Evolutionary conservation across 2,329 filamentous ascomycete species (phyloP).

Genomic region (Fusarium torreyae): DNA sequence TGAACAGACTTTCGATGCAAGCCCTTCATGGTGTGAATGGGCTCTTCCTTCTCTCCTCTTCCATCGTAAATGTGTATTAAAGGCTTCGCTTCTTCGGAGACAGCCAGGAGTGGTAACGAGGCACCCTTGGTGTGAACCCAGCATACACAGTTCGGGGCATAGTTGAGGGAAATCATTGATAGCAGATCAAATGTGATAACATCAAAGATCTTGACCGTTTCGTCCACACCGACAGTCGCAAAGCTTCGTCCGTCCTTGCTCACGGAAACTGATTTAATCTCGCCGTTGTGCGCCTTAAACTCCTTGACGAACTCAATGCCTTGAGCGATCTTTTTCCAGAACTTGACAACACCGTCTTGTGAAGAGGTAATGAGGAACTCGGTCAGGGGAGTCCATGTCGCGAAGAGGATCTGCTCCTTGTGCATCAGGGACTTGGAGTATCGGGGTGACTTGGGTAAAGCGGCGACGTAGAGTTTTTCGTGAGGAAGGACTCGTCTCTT

Average conservation of each 20-base stretch:
- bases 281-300: slow-evolving; percentile 90
- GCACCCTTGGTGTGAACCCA: slow-evolving; percentile 93
- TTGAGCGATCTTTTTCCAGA: slow-evolving; percentile 96
- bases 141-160: slow-evolving; percentile 83
- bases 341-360: slow-evolving; percentile 96
- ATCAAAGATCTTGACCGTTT: slow-evolving; percentile 85
- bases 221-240: slow-evolving; percentile 86
- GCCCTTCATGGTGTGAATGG: slow-evolving; percentile 82
- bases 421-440: slow-evolving; percentile 99
- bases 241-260: slow-evolving; percentile 94
- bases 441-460: slow-evolving; percentile 82
- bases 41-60: slow-evolving; percentile 81
- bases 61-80: slow-evolving; percentile 90
- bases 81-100: slow-evolving; percentile 81
- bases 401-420: slow-evolving; percentile 91
- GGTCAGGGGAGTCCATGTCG: slow-evolving; percentile 89
- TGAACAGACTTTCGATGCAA: slow-evolving; percentile 88
- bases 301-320: slow-evolving; percentile 99
- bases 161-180: slow-evolving; percentile 84
- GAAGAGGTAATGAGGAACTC: slow-evolving; percentile 97
- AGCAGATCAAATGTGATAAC: slow-evolving; percentile 90
- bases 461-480: slow-evolving; percentile 94
- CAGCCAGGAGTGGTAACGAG: slow-evolving; percentile 87
- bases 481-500: slow-evolving; percentile 92
- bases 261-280: slow-evolving; percentile 86